Evolutionary conservation across 75 land plant species (phyloP).

Genomic region (Cryptomeria japonica): DNA sequence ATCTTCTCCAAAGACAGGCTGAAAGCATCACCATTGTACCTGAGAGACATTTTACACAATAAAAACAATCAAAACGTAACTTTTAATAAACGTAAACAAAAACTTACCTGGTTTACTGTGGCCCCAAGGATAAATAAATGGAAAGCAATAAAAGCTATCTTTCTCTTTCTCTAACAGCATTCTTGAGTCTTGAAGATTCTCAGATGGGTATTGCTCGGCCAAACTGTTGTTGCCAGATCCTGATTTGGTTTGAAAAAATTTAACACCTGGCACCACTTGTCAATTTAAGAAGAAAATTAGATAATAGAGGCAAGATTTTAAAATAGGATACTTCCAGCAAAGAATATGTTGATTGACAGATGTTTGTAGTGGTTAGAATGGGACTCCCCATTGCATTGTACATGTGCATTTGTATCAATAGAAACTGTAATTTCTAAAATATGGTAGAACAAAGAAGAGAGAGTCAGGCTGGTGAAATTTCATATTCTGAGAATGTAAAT

Average conservation of each 20-base stretch:
- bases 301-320: not conserved
- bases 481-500: not conserved
- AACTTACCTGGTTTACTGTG: not conserved
- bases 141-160: constrained; percentile 1
- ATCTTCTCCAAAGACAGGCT: not conserved
- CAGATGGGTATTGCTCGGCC: not conserved
- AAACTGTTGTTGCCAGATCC: not conserved
- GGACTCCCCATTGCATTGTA: not conserved
- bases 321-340: not conserved
- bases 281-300: not conserved
- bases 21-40: not conserved
- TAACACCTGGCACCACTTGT: not conserved
- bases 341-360: not conserved
- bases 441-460: not conserved
- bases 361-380: not conserved
- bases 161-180: not conserved
- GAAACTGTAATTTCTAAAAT: not conserved
- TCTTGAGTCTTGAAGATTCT: not conserved
- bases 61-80: not conserved
- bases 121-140: not conserved
- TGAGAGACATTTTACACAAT: not conserved
- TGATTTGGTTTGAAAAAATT: not conserved
- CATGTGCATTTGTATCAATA: not conserved
- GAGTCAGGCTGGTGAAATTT: not conserved
- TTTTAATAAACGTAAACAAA: not conserved